Base-by-base conservation (phyloP, 75 land plant genomes). In the Ceratopteris richardii region DNA sequence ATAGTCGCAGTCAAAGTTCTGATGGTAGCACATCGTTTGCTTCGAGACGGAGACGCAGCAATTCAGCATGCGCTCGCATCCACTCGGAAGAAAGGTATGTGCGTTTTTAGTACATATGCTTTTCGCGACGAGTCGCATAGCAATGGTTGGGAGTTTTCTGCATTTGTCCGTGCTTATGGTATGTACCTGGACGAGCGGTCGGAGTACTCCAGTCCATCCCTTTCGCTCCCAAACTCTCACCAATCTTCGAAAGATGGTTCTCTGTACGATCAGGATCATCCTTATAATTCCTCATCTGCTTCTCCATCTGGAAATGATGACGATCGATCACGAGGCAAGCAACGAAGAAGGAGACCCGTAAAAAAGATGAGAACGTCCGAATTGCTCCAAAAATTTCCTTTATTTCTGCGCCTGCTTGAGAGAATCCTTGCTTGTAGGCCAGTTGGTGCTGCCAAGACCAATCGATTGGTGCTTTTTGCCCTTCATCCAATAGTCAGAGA, bases 381-480 rank as follows among this genome's bases (percentile, higher is more conserved):
- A 54, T 27, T 94, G 1, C 67, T 94, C 26, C 73, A 80, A 27
- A 77, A 70, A 66, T 51, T 74, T 31, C 85, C 83, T 22, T 63
- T 67, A 31, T 62, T 90, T 70, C 83, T 77, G 67, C 75, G 74
- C 47, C 65, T 90, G 41, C 60, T 90, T 42, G 88, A 94, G 42
- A 67, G 98, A 27, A 76, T 90, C 30, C 77, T 94, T 3, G 88
- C 87, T 6, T 80, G 90, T 58, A 74, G 91, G 0, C 98, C 98
- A 0, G 74, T 91, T 64, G 98, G 96, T 51, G 75, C 76, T 18
- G 85, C 97, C 11, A 86, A 77, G 70, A 22, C 39, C 63, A 80
- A 82, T 71, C 61, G 92, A 40, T 51, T 95, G 16, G 81, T 88
- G 46, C 70, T 73, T 24, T 71, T 82, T 13, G 85, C 96, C 0